A percentile compares a stretch with the other conserved stretches of the same genome.
Evolutionary conservation across 306 rosid genomes (phyloP).

Genomic region (Malus asiatica): DNA sequence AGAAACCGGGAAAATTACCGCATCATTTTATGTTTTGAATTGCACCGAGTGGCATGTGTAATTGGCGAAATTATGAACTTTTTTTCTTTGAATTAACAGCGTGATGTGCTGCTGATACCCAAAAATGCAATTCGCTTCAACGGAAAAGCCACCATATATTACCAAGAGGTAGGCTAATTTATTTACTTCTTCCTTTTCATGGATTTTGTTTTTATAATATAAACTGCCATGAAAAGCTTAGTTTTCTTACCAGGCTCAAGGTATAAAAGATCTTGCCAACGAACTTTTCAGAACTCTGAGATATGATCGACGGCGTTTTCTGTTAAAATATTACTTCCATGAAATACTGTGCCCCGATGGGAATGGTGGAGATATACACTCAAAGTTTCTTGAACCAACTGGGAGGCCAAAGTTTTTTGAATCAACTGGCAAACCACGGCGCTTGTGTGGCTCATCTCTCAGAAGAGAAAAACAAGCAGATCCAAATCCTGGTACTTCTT

Average conservation of each 20-base stretch:
- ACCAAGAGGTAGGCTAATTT: constrained; percentile 19
- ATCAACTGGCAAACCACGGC: not conserved
- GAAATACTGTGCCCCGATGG: constrained; percentile 6
- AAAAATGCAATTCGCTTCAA: constrained; percentile 33
- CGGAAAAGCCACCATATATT: constrained; percentile 20
- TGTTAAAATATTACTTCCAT: not conserved
- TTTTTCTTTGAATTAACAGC: constrained; percentile 15
- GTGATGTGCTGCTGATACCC: constrained; percentile 17
- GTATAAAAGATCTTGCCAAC: constrained; percentile 15
- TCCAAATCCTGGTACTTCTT: not conserved
- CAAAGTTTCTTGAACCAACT: not conserved
- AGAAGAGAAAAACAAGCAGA: constrained; percentile 1
- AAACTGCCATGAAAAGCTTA: not conserved
- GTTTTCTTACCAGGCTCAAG: constrained; percentile 24
- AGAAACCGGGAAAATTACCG: not conserved
- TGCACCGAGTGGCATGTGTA: not conserved
- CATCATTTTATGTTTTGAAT: not conserved
- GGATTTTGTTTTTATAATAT: no score
- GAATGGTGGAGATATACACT: not conserved
- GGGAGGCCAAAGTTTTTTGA: not conserved
- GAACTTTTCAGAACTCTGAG: constrained; percentile 16
- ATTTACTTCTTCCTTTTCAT: not conserved
- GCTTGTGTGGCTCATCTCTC: not conserved
- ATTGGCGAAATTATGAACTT: not conserved
- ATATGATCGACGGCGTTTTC: constrained; percentile 19